A percentile compares a stretch with the other conserved stretches of the same genome.
These are phyloP conservation scores for Venturia oleaginea DNA, from an alignment of 2,329 filamentous ascomycete species.

Conservation along the genomic window DNA sequence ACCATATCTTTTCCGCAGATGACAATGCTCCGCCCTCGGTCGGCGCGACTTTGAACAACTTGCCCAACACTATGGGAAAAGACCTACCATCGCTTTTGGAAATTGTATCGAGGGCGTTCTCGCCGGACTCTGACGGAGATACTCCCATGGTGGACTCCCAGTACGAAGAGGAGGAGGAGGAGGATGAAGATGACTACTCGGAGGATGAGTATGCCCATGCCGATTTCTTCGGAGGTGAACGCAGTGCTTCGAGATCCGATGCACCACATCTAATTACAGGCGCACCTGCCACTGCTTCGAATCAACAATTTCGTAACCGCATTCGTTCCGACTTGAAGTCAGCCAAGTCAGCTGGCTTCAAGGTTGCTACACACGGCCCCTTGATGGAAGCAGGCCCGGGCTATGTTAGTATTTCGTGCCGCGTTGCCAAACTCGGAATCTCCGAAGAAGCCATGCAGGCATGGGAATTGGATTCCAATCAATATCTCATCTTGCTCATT, in stretches of 20 bases:
- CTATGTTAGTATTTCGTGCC: slow-evolving; percentile 59
- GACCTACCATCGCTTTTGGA: slow-evolving; percentile 41
- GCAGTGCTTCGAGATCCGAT: background rate
- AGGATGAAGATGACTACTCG: slow-evolving; percentile 22
- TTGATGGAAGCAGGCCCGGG: slow-evolving; percentile 36
- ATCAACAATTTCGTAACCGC: background rate
- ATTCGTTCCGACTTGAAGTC: slow-evolving; percentile 52
- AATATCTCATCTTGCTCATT: slow-evolving; percentile 68
- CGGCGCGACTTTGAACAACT: slow-evolving; percentile 34
- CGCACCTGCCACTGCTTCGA: background rate
- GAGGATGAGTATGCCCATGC: slow-evolving; percentile 14
- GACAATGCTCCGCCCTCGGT: slow-evolving; percentile 33
- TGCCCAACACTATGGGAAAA: slow-evolving; percentile 38
- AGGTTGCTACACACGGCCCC: slow-evolving; percentile 51
- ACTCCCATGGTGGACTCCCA: slow-evolving; percentile 8
- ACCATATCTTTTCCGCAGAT: slow-evolving; percentile 46
- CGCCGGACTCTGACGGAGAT: slow-evolving; percentile 21
- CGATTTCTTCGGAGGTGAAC: slow-evolving; percentile 3
- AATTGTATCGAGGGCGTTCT: slow-evolving; percentile 34
- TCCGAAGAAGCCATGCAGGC: slow-evolving; percentile 66
- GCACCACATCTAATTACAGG: background rate
- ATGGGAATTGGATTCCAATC: slow-evolving; percentile 58
- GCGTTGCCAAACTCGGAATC: slow-evolving; percentile 60
- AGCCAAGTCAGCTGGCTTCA: slow-evolving; percentile 59
- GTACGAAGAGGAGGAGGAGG: slow-evolving; percentile 25